These are phyloP conservation scores for Pleurozium schreberi DNA, from an alignment of 225 moss, liverwort and hornwort genomes.

Conservation along the genomic window DNA sequence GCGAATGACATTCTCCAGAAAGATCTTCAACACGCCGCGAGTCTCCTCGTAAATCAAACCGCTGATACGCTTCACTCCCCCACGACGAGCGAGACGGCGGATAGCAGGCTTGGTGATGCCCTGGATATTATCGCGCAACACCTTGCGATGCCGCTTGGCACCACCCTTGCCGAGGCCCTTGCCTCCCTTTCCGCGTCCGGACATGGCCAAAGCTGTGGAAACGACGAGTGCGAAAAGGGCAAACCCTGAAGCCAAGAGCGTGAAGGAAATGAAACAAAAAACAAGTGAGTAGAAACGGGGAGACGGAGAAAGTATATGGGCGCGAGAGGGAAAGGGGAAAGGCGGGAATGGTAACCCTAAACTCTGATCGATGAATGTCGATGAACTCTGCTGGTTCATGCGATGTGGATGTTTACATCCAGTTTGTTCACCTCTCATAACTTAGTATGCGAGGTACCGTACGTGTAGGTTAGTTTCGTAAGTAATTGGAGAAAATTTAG, in stretches of 20 bases:
- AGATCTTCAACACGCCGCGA: neutral
- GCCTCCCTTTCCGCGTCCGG: constrained; percentile 2
- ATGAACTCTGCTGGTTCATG: neutral
- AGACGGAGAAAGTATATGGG: neutral
- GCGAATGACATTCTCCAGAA: neutral
- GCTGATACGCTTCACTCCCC: constrained; percentile 1
- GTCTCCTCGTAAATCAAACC: neutral
- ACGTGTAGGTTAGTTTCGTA: no score
- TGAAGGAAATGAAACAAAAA: neutral
- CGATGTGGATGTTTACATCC: neutral
- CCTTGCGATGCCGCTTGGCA: neutral
- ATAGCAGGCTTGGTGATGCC: neutral
- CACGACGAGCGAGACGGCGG: neutral
- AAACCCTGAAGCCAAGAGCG: neutral
- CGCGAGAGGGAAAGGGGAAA: neutral
- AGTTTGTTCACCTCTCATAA: no score
- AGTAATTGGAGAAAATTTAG: no score
- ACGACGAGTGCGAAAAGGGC: neutral
- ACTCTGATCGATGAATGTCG: neutral
- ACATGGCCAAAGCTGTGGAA: neutral
- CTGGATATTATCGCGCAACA: neutral
- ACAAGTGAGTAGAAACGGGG: fast-evolving
- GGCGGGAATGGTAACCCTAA: neutral
- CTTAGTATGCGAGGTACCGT: no score
- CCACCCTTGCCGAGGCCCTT: neutral